These are phyloP conservation scores for Hypoxylon sp. DNA, from an alignment of 2,329 filamentous ascomycete genomes.

Conservation along the genomic window DNA sequence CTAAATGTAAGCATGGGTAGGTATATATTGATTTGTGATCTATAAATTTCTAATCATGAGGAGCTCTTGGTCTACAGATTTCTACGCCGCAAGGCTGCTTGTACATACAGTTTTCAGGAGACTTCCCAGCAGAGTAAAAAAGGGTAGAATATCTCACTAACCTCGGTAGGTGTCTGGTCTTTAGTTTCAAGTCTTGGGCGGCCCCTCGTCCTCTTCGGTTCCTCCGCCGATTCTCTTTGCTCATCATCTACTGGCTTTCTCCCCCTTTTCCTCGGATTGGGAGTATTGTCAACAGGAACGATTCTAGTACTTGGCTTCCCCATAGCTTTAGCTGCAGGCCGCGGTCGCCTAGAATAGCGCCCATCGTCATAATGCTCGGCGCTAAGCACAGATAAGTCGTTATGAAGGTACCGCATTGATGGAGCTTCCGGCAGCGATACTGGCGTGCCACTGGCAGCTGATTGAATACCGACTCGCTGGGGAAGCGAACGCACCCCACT, in stretches of 20 bases:
- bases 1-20: slow-evolving; percentile 38
- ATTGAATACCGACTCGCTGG: slow-evolving; percentile 21
- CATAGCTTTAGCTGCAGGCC: slow-evolving; percentile 36
- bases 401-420: slow-evolving; percentile 51
- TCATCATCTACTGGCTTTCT: slow-evolving; percentile 49
- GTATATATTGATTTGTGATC: not conserved
- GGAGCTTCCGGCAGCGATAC: slow-evolving; percentile 26
- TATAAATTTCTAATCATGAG: not conserved
- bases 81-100: not conserved
- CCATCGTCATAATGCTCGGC: slow-evolving; percentile 61
- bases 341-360: slow-evolving; percentile 37
- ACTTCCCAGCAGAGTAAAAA: slow-evolving; percentile 9
- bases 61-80: not conserved
- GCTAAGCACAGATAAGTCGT: slow-evolving; percentile 59
- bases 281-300: slow-evolving; percentile 40
- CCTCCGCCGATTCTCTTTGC: slow-evolving; percentile 58
- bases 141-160: slow-evolving; percentile 61
- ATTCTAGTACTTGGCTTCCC: slow-evolving; percentile 23
- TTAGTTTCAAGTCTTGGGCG: slow-evolving; percentile 81
- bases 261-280: slow-evolving; percentile 52
- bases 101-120: not conserved
- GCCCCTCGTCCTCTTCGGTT: slow-evolving; percentile 74
- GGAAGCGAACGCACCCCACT: slow-evolving; percentile 16
- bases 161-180: slow-evolving; percentile 82
- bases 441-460: slow-evolving; percentile 16